Evolutionary conservation across 495 filamentous ascomycete species (phyloP).

Genomic region (Penicillium tannophilum): DNA sequence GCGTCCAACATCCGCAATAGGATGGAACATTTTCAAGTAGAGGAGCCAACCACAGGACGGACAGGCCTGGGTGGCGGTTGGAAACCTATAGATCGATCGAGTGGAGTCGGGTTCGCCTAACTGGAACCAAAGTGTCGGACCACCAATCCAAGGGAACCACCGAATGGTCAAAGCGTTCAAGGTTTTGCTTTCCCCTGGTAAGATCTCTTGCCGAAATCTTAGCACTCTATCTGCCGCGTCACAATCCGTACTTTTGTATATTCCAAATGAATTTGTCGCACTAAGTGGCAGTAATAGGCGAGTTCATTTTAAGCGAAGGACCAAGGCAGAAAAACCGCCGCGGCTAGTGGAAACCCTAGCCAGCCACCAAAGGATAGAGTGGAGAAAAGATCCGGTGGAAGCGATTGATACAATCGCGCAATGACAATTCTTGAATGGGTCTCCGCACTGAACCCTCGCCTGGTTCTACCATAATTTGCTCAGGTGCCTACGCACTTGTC

Average conservation of each 20-base stretch:
- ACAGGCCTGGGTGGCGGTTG: not conserved
- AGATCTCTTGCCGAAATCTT: not conserved
- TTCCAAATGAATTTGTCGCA: not conserved
- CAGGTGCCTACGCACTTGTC: not conserved
- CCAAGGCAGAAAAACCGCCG: not conserved
- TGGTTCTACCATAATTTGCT: not conserved
- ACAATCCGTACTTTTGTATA: not conserved
- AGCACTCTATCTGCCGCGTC: not conserved
- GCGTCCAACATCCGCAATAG: constrained; percentile 1
- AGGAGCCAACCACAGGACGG: not conserved
- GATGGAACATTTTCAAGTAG: not conserved
- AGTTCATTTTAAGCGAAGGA: constrained; percentile 1
- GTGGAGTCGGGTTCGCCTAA: constrained; percentile 1
- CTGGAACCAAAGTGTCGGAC: not conserved
- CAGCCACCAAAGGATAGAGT: not conserved
- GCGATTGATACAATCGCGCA: not conserved
- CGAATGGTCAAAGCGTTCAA: not conserved
- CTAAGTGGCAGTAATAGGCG: not conserved
- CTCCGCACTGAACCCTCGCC: not conserved
- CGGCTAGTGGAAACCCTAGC: not conserved
- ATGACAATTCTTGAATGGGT: not conserved
- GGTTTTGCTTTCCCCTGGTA: not conserved
- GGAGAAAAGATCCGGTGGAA: not conserved
- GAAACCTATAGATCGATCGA: constrained; percentile 4
- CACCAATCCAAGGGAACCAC: not conserved